Base-by-base conservation (phyloP, 176 grass and related monocot species). In the Musa itinerans region DNA sequence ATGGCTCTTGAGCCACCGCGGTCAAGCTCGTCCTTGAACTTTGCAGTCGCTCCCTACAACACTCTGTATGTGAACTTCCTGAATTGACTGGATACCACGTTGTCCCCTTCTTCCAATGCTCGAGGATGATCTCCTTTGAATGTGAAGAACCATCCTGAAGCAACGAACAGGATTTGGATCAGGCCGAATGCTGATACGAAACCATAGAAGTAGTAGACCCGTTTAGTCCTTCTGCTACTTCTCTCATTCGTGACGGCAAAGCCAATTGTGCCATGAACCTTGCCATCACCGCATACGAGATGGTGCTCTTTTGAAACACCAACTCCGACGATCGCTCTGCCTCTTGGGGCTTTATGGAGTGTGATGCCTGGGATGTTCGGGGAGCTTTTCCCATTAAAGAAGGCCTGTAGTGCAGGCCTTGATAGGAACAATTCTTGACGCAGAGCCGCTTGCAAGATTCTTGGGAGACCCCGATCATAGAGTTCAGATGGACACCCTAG, bases 21-120 rank as follows among this genome's bases (percentile, higher is more conserved):
- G 76, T 86, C 92, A 58, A 96, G 85, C 78, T 88, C 88, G 74
- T 96, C 86, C 74, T 91, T 96, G 76, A 89, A 89, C 10, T 81
- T 89, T 25, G 59, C 77, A 4, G 87, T 89, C 3, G 29, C 83
- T 22, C 80, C 80, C 54, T 58, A 79, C 23, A 89, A 43, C 74
- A 85, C 87, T 13, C 29, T 13, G 43, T 91, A 85, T 0, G 62
- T 96, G 83, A 89, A 96, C 69, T 59, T 83, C 76, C 79, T 81
- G 79, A 91, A 91, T 69, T 91, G 89, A 70, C 53, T 82, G 49
- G 88, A 65, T 50, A 85, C 85, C 0, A 79, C 83, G 11, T 84
- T 89, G 83, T 85, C 84, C 0, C 87, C 83, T 77, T 89, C 83
- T 34, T 80, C 80, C 0, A 76, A 85, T 10, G 72, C 80, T 74